Evolutionary conservation across 768 basidiomycete genomes (phyloP).

Genomic region (Sistotremastrum niveocremeum): DNA sequence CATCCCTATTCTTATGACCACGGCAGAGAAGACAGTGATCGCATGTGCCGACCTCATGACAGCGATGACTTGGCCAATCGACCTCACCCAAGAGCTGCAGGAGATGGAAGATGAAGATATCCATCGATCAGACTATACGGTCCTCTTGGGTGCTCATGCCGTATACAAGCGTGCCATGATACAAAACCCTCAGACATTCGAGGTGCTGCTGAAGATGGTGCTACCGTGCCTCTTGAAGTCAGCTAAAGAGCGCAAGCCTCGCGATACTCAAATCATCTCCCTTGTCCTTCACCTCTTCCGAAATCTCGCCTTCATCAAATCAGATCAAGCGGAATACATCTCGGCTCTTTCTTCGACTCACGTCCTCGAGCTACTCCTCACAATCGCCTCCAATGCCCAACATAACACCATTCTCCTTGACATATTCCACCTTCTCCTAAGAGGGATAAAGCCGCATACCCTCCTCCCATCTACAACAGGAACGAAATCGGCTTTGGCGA

Average conservation of each 20-base stretch:
- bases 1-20: conserved; percentile 69
- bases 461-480: conserved; percentile 11
- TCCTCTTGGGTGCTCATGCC: conserved; percentile 65
- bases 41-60: conserved; percentile 82
- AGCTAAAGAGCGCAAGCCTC: conserved; percentile 52
- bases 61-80: conserved; percentile 98
- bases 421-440: conserved; percentile 82
- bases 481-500: conserved; percentile 33
- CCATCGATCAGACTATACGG: conserved; percentile 81
- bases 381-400: conserved; percentile 67
- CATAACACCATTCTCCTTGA: conserved; percentile 84
- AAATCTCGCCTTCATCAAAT: conserved; percentile 87
- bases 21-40: conserved; percentile 74
- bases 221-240: conserved; percentile 67
- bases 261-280: conserved; percentile 79
- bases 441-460: conserved; percentile 56
- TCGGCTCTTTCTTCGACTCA: conserved; percentile 55
- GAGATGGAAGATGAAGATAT: conserved; percentile 72
- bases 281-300: conserved; percentile 81
- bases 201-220: conserved; percentile 60
- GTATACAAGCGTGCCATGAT: conserved; percentile 80
- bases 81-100: conserved; percentile 85
- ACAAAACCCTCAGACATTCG: conserved; percentile 44
- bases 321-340: conserved; percentile 71
- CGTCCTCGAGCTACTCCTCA: conserved; percentile 66